Evolutionary conservation across 257 asterid species (phyloP), one percentile per base, ranked within the genome.

Genomic region (Cruciata laevipes): DNA sequence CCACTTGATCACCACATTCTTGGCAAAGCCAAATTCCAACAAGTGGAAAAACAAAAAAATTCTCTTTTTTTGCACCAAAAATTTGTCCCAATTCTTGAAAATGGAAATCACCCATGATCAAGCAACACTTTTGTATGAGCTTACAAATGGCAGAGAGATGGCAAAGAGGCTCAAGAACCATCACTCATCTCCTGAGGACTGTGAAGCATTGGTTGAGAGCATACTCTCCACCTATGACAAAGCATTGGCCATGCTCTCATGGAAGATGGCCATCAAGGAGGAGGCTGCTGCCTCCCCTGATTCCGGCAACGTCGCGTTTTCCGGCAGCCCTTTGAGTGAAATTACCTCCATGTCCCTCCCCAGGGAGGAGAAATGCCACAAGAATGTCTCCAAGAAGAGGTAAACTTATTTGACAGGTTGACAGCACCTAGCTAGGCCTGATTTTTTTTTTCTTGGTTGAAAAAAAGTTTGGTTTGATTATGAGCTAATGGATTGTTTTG

Each of bases 91-190:
- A 3, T 52, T 62, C 5, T 35, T 10, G 12, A 40, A 60, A 60
- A 60, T 30, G 32, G 61, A 68, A 16, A 81, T 73, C 71, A 62
- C 21, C 33, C 58, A 18, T 23, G 86, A 79, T 69, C 74, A 69
- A 66, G 74, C 25, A 53, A 53, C 18, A 72, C 14, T 35, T 77
- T 84, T 9, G 69, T 85, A 35, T 55, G 87, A 85, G 72, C 71
- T 92, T 31, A 84, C 76, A 27, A 85, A 84, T 71, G 98, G 98
- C 44, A 83, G 67, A 74, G 89, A 87, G 56, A 75, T 82, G n/a
- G 93, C 96, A 38, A 82, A 78, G 37, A 83, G 85, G 82, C 80
- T 92, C 75, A 84, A 77, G 64, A 77, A 66, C 5, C 79, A 82
- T 70, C 10, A 56, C 42, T 6, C 27, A 61, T 73, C 71, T 6